A percentile compares a stretch with the other conserved stretches of the same genome.
phyloP scores from a whole-genome alignment of 257 asterid genomes.

The Scutellaria galericulata region DNA sequence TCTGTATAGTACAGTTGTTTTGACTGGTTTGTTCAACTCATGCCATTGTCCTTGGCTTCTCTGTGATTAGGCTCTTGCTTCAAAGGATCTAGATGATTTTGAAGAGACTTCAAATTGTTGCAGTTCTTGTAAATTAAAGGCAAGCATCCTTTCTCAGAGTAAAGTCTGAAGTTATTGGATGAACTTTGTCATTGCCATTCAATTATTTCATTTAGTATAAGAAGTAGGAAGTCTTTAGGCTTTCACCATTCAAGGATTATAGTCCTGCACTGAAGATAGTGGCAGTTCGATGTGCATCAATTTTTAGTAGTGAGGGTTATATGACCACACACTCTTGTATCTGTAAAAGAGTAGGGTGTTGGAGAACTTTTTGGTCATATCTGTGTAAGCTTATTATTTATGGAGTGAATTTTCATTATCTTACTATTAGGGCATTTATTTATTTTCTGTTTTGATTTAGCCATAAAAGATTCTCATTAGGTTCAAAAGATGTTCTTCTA shows the following conservation, averaged over 20 bases:
- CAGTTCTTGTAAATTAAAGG: slow-evolving; percentile 74
- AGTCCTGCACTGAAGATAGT: background rate
- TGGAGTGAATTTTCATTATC: background rate
- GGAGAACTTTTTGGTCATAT: slow-evolving; percentile 4
- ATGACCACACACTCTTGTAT: slow-evolving; percentile 18
- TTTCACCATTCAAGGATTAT: too few species aligned
- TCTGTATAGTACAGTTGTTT: slow-evolving; percentile 17
- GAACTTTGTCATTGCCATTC: slow-evolving; percentile 19
- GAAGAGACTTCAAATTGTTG: slow-evolving; percentile 59
- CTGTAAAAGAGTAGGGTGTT: slow-evolving; percentile 16
- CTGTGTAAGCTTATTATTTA: slow-evolving; percentile 21
- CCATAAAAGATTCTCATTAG: slow-evolving; percentile 28
- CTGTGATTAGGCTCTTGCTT: slow-evolving; percentile 52
- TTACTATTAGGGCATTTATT: slow-evolving; percentile 7
- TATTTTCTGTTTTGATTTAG: slow-evolving; percentile 31
- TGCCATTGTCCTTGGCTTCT: slow-evolving; percentile 32
- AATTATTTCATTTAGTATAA: too few species aligned
- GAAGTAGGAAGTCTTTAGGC: too few species aligned
- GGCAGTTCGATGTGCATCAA: slow-evolving; percentile 22
- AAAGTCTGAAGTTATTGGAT: slow-evolving; percentile 5
- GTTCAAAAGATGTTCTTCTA: slow-evolving; percentile 31
- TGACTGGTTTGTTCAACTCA: slow-evolving; percentile 33
- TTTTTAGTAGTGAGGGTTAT: slow-evolving; percentile 14
- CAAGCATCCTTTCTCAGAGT: slow-evolving; percentile 37
- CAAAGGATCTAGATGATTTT: slow-evolving; percentile 43